A percentile compares a stretch with the other conserved stretches of the same genome.
Conservation (phyloP, 108 stramenopile species). For the Cyclotella kingstonii region DNA sequence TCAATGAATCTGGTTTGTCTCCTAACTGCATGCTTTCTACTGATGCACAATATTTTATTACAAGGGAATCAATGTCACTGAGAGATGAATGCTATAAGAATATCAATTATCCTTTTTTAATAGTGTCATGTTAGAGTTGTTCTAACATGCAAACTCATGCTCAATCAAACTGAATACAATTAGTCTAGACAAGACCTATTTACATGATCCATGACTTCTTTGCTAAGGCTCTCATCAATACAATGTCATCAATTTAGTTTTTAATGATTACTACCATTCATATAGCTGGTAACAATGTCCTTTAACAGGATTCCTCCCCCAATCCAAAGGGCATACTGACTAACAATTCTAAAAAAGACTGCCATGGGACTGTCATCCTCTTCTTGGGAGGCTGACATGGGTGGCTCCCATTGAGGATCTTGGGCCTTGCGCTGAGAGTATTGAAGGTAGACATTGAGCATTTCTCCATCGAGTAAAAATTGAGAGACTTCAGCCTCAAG, state of each 20-base stretch:
- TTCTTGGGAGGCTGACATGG: constrained; percentile 5
- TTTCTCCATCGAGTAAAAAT: constrained; percentile 80
- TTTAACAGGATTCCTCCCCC: constrained; percentile 31
- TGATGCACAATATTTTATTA: too few relatives aligned
- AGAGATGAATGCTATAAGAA: too few relatives aligned
- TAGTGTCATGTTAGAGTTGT: too few relatives aligned
- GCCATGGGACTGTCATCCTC: constrained; percentile 24
- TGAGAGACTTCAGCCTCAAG: constrained; percentile 60
- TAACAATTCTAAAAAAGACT: constrained; percentile 15
- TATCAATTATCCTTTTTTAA: too few relatives aligned
- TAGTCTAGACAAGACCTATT: too few relatives aligned
- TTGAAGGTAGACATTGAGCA: constrained; percentile 66
- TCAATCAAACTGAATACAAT: too few relatives aligned
- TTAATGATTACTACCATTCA: constrained; percentile 5
- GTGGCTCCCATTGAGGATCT: constrained; percentile 54
- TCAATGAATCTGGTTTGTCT: not conserved
- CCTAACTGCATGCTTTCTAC: not conserved
- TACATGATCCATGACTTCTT: too few relatives aligned
- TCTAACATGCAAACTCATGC: too few relatives aligned
- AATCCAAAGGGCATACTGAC: constrained; percentile 42
- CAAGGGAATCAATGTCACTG: too few relatives aligned
- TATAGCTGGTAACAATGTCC: constrained; percentile 23
- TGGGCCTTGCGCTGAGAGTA: constrained; percentile 59
- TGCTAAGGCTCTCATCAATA: too few relatives aligned
- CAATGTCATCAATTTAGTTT: too few relatives aligned